These are phyloP conservation scores for Exophiala spinifera DNA, from an alignment of 2,329 filamentous ascomycete genomes.

Conservation along the genomic window DNA sequence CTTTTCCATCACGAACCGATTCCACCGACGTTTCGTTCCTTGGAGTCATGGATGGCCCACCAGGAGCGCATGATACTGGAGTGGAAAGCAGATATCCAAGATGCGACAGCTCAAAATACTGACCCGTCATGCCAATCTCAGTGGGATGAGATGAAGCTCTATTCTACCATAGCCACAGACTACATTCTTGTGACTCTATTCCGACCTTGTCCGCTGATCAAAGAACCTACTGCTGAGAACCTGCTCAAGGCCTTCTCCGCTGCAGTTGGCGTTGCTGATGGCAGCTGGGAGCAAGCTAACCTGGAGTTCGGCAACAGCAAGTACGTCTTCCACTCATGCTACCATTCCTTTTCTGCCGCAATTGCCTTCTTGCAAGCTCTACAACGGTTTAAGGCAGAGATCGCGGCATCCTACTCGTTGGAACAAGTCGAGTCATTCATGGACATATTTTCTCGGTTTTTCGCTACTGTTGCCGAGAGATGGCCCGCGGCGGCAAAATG, in stretches of 20 bases:
- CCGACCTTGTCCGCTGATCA: slow-evolving; percentile 3
- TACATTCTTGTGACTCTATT: slow-evolving; percentile 3
- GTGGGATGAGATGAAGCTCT: slow-evolving; percentile 8
- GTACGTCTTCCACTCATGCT: slow-evolving; percentile 9
- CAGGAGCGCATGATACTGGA: background rate
- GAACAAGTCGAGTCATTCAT: background rate
- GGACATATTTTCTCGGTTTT: slow-evolving; percentile 2
- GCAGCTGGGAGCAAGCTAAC: slow-evolving; percentile 1
- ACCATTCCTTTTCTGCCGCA: slow-evolving; percentile 6
- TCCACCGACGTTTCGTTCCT: background rate
- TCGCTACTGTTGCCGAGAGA: background rate
- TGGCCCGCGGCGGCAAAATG: slow-evolving; percentile 6
- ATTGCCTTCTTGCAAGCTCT: slow-evolving; percentile 8
- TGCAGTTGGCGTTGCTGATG: background rate
- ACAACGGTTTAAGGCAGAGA: background rate
- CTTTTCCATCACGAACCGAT: slow-evolving; percentile 8
- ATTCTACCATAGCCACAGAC: background rate
- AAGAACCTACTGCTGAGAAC: background rate
- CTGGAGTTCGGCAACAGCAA: slow-evolving; percentile 1
- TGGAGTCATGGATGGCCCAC: slow-evolving; percentile 5
- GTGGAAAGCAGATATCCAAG: slow-evolving; percentile 1
- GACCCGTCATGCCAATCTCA: background rate
- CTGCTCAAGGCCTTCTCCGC: slow-evolving; percentile 7
- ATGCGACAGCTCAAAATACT: background rate
- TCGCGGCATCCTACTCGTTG: slow-evolving; percentile 1